Evolutionary conservation across 768 basidiomycete species (phyloP).

Genomic region (Trametes villosa): DNA sequence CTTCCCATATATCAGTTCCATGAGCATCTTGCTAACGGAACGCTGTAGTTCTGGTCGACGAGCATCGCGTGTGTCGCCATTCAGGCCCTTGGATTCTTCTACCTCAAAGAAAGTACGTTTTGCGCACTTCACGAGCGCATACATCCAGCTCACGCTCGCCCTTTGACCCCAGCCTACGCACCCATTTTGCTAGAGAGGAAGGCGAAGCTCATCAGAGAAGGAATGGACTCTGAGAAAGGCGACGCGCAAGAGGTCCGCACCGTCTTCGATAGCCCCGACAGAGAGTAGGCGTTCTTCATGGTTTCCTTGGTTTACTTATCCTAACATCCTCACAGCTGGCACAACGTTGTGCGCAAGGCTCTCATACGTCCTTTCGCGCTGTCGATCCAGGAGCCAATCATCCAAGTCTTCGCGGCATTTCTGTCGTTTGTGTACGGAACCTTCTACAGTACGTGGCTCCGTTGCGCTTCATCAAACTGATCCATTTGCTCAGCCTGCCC

Average conservation of each 20-base stretch:
- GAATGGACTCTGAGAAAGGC: slow-evolving; percentile 49
- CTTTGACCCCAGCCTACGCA: slow-evolving; percentile 31
- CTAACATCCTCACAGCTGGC: slow-evolving; percentile 47
- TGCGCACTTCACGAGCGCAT: background rate
- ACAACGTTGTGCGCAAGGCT: slow-evolving; percentile 52
- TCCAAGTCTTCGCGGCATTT: slow-evolving; percentile 70
- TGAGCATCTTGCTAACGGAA: background rate
- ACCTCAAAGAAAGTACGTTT: slow-evolving; percentile 63
- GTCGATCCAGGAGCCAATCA: slow-evolving; percentile 62
- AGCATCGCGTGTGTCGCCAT: slow-evolving; percentile 56
- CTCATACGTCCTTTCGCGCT: slow-evolving; percentile 69
- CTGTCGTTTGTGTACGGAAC: slow-evolving; percentile 72
- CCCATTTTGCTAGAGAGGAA: slow-evolving; percentile 52
- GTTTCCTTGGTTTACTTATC: too few relatives aligned
- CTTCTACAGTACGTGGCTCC: slow-evolving; percentile 52
- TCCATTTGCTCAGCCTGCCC: background rate
- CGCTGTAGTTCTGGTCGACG: slow-evolving; percentile 63
- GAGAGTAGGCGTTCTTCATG: slow-evolving; percentile 32
- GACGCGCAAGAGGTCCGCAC: slow-evolving; percentile 46
- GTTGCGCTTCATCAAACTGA: background rate
- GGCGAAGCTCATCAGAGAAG: slow-evolving; percentile 48
- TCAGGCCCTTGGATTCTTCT: slow-evolving; percentile 60
- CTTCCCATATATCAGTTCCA: background rate
- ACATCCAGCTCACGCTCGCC: background rate
- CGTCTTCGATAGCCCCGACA: slow-evolving; percentile 48